These are phyloP conservation scores for Sporisorium iseilematis-ciliati DNA, from an alignment of 1,284 basidiomycete genomes.

Conservation along the genomic window DNA sequence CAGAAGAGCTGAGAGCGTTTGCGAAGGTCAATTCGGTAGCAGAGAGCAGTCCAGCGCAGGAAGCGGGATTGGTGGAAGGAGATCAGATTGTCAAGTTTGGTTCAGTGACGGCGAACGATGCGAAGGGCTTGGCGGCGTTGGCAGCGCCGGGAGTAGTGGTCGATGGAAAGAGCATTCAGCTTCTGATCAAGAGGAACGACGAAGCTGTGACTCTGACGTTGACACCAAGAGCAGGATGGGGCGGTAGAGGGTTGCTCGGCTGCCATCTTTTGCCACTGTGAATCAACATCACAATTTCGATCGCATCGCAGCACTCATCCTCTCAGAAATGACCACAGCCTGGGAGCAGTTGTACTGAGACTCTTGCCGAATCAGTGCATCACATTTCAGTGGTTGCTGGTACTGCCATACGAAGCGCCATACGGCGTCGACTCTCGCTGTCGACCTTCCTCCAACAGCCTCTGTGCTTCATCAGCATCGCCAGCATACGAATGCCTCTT, in stretches of 20 bases:
- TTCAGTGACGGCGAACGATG: slow-evolving; percentile 15
- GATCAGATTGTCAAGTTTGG: slow-evolving; percentile 49
- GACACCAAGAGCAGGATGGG: slow-evolving; percentile 42
- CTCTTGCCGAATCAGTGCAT: not conserved
- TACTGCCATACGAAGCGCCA: slow-evolving; percentile 33
- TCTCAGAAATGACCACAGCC: not conserved
- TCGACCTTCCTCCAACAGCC: slow-evolving; percentile 39
- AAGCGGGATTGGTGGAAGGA: slow-evolving; percentile 37
- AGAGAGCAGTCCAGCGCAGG: slow-evolving; percentile 42
- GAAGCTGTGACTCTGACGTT: slow-evolving; percentile 13
- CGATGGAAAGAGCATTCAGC: slow-evolving; percentile 26
- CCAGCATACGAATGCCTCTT: not conserved
- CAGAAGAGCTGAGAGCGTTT: slow-evolving; percentile 15
- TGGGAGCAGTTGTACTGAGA: not conserved
- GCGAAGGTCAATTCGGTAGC: slow-evolving; percentile 53
- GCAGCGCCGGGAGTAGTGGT: slow-evolving; percentile 39
- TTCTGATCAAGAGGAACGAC: slow-evolving; percentile 16
- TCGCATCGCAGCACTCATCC: not conserved
- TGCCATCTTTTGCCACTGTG: slow-evolving; percentile 41
- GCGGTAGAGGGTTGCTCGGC: slow-evolving; percentile 55
- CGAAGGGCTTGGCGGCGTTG: slow-evolving; percentile 33
- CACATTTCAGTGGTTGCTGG: slow-evolving; percentile 10
- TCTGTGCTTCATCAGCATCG: slow-evolving; percentile 22
- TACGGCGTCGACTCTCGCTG: slow-evolving; percentile 1
- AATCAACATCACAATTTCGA: too few species aligned